Base-by-base conservation (phyloP, 495 filamentous ascomycete species). In the Neurospora sublineolata region DNA sequence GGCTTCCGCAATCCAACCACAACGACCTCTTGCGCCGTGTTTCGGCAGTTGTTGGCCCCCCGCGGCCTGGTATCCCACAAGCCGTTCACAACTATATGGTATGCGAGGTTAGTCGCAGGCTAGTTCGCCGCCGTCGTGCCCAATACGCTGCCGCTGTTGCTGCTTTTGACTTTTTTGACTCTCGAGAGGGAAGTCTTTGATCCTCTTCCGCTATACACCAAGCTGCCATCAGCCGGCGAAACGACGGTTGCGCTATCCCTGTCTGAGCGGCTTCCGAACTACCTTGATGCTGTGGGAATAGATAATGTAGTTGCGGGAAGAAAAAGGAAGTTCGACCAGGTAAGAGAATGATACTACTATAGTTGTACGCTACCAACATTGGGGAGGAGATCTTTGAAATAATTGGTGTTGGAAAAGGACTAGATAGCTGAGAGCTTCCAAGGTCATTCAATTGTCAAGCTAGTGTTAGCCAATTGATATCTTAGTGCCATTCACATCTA, bases 21-120 rank as follows among this genome's bases (percentile, higher is more conserved):
- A 23, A 12, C 3, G 3, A 10, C 3, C 9, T 9, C 9, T n/a
- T 1, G n/a, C 3, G 0, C n/a, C 5, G 5, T 23, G 9, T 2
- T 11, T 3, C 1, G 9, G n/a, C n/a, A 9, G n/a, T n/a, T n/a
- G n/a, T n/a, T n/a, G n/a, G n/a, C n/a, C n/a, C n/a, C n/a, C n/a
- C n/a, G n/a, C n/a, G n/a, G n/a, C n/a, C n/a, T n/a, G n/a, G n/a
- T n/a, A 10, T 46, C 8, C n/a, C n/a, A 3, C 42, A 11, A 46
- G 42, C 0, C n/a, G 42, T 46, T 1, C 1, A 20, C n/a, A 20
- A 4, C n/a, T n/a, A n/a, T n/a, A n/a, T n/a, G n/a, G n/a, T n/a
- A n/a, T n/a, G n/a, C n/a, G n/a, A n/a, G n/a, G n/a, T n/a, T n/a
- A n/a, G n/a, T n/a, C n/a, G n/a, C n/a, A n/a, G n/a, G n/a, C n/a